Evolutionary conservation across 352 stramenopile genomes (phyloP).

Genomic region (Globisporangium camurandrum): DNA sequence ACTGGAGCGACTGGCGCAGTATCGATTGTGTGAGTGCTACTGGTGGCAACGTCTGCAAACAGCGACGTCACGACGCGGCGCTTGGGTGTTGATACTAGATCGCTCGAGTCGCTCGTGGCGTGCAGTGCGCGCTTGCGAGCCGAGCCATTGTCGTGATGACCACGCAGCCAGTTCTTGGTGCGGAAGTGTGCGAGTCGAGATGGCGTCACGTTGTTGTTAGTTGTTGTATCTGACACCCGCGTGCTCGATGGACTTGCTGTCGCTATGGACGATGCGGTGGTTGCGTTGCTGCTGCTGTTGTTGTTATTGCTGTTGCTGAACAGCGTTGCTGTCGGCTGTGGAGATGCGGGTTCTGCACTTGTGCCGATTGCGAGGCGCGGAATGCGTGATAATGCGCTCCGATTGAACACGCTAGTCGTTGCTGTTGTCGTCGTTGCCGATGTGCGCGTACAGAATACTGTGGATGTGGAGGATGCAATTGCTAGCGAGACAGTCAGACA

Average conservation of each 20-base stretch:
- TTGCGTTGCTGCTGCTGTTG: no score
- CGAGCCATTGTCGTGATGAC: no score
- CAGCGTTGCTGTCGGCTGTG: not conserved
- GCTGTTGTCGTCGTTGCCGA: not conserved
- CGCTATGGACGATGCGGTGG: no score
- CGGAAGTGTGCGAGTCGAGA: conserved; percentile 14
- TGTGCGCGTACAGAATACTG: not conserved
- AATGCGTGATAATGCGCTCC: not conserved
- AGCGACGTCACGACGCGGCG: conserved; percentile 6
- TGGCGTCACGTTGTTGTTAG: conserved; percentile 7
- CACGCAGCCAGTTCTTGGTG: conserved; percentile 13
- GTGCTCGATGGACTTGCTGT: no score
- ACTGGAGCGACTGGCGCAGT: no score
- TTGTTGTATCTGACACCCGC: not conserved
- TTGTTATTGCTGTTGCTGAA: no score
- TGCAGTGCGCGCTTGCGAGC: conserved; percentile 10
- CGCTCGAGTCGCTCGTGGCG: not conserved
- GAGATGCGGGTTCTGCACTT: conserved; percentile 2
- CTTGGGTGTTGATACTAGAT: conserved; percentile 10
- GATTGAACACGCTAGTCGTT: not conserved
- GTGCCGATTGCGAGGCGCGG: conserved; percentile 3
- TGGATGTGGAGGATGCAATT: no score
- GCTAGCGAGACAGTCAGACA: no score
- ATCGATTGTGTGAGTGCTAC: not conserved
- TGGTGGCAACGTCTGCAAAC: conserved; percentile 1